Evolutionary conservation across 331 rosid species (phyloP).

Genomic region (Rosa hybrid): DNA sequence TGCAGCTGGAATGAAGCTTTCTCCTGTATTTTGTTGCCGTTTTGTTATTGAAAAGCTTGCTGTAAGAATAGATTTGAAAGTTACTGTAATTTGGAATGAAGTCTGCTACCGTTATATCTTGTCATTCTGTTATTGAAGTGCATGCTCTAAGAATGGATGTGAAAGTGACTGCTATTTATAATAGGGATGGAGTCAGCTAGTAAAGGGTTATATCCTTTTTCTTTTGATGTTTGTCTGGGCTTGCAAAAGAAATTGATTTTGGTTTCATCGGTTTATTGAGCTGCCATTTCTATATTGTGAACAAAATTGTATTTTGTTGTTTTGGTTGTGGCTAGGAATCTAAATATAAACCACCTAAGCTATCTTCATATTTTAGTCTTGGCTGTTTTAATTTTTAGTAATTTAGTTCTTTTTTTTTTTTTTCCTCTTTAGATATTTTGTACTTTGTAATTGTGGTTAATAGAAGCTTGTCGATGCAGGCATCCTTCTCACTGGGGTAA

Average conservation of each 20-base stretch:
- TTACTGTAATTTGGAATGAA: neutral
- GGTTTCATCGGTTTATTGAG: neutral
- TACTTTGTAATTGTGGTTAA: conserved; percentile 24
- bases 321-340: neutral
- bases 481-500: conserved; percentile 99
- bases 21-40: neutral
- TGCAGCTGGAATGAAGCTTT: neutral
- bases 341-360: neutral
- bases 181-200: neutral
- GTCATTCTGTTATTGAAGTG: neutral
- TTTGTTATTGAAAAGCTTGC: neutral
- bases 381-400: neutral
- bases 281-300: neutral
- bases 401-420: neutral
- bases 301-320: neutral
- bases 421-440: conserved; percentile 6
- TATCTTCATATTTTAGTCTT: neutral
- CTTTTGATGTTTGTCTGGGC: neutral
- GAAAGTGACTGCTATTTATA: neutral
- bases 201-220: neutral
- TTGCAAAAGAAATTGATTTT: neutral
- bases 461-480: conserved; percentile 54
- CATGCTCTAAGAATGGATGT: neutral
- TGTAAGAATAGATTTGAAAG: neutral
- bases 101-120: neutral